A percentile compares a stretch with the other conserved stretches of the same genome.
phyloP scores from a whole-genome alignment of 495 filamentous ascomycete species.

The Lasiosphaeria ovina region DNA sequence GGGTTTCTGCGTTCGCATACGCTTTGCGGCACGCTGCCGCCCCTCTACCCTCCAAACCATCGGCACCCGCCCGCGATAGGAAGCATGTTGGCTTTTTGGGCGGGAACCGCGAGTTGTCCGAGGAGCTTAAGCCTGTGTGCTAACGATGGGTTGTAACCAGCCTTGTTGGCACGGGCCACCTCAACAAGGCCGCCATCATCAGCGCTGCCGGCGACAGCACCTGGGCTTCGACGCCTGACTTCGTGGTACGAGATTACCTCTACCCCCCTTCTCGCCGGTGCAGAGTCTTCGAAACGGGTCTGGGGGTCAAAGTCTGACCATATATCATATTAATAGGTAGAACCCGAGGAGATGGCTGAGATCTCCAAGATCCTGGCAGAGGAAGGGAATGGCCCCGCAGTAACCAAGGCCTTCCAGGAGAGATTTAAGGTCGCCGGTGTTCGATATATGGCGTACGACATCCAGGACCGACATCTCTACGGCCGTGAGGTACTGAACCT shows the following conservation, averaged over 20 bases:
- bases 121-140: too few species aligned
- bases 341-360: slow-evolving; percentile 58
- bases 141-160: slow-evolving; percentile 38
- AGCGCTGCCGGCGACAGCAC: slow-evolving; percentile 74
- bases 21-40: too few species aligned
- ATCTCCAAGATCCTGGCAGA: slow-evolving; percentile 41
- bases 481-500: slow-evolving; percentile 67
- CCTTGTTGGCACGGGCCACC: slow-evolving; percentile 77
- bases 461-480: slow-evolving; percentile 77
- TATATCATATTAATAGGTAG: slow-evolving; percentile 41
- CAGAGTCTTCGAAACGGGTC: neutral
- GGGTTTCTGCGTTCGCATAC: too few species aligned
- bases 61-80: too few species aligned
- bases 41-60: too few species aligned
- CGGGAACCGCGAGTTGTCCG: too few species aligned
- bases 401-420: slow-evolving; percentile 44
- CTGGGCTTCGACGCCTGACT: slow-evolving; percentile 72
- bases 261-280: neutral
- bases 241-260: slow-evolving; percentile 59
- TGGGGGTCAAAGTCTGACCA: neutral
- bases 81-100: too few species aligned
- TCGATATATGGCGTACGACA: slow-evolving; percentile 67
- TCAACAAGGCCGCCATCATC: slow-evolving; percentile 88
- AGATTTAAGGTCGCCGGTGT: slow-evolving; percentile 72
- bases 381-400: slow-evolving; percentile 45